Conservation (phyloP, 1,284 basidiomycete genomes). For the Neonothopanus nambi region DNA sequence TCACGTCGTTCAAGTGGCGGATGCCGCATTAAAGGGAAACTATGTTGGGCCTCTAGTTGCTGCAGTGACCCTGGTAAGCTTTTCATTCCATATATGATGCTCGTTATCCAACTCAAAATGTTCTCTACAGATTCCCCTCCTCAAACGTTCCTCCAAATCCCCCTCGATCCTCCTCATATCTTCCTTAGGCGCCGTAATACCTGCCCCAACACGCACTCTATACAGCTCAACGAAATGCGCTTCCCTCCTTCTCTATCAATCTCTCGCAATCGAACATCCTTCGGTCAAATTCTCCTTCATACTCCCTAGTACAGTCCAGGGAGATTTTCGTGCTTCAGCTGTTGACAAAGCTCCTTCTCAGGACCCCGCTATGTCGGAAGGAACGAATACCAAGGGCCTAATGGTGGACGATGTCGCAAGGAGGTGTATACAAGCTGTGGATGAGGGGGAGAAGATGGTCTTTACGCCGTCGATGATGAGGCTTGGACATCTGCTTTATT, state of each 20-base stretch:
- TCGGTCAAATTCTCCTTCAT: constrained; percentile 56
- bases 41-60: constrained; percentile 65
- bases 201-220: constrained; percentile 83
- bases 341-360: constrained; percentile 59
- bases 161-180: constrained; percentile 84
- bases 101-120: background rate
- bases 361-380: constrained; percentile 35
- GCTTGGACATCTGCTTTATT: constrained; percentile 56
- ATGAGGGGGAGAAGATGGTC: constrained; percentile 52
- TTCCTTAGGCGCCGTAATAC: constrained; percentile 78
- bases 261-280: constrained; percentile 79
- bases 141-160: constrained; percentile 64
- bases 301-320: constrained; percentile 68
- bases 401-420: constrained; percentile 56
- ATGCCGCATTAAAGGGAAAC: constrained; percentile 58
- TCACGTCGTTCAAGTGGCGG: constrained; percentile 51
- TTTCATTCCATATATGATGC: constrained; percentile 17
- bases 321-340: constrained; percentile 78
- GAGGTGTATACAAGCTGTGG: constrained; percentile 59
- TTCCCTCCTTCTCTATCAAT: constrained; percentile 76
- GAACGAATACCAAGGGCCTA: constrained; percentile 53
- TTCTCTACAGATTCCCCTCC: constrained; percentile 67
- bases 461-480: constrained; percentile 52
- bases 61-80: constrained; percentile 65
- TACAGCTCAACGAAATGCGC: constrained; percentile 88